Evolutionary conservation across 2,329 filamentous ascomycete species (phyloP), one percentile per base, ranked within the genome.

Genomic region (Neofusicoccum sp.): DNA sequence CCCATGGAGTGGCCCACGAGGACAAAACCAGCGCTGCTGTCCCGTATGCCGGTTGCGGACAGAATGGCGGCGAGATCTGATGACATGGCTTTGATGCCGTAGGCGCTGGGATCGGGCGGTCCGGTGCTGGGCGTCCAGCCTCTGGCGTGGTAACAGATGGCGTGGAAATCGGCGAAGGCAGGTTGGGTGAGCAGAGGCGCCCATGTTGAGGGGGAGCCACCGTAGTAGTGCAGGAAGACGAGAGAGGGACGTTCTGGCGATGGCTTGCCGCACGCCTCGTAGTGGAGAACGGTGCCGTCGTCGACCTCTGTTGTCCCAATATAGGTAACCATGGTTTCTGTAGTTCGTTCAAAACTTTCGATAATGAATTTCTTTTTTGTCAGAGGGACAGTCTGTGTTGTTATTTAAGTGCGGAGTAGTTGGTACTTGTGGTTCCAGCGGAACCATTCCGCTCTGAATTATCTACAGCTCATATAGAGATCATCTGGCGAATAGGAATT

Each of bases 1-100:
- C 77, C 77, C 77, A 79, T 79, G 0, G 76, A 78, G 65, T 78
- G 73, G 2, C 76, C 75, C 41, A 78, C 63, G 3, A 78, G 65
- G 22, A 78, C 64, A 41, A 77, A 69, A 1, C 70, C 67, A 5
- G 68, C 28, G 5, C 12, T 11, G 34, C 28, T 2, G 39, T 43
- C 29, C n/a, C n/a, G 16, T 28, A 67, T 28, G 11, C 33, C 33
- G 4, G 70, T 48, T 12, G 64, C 39, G 0, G 63, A 48, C 16
- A 78, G 59, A 2, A 73, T 65, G 3, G 60, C 54, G 12, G 70
- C 64, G 6, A 71, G 66, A 12, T 69, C 67, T 1, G 43, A 22
- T 22, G 71, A 68, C 6, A 74, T 64, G 22, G 64, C 47, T 2
- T 44, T n/a, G 52, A 72, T 74, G 47, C 73, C 73, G 64, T 78